Evolutionary conservation across 495 filamentous ascomycete species (phyloP).

Genomic region (Neurospora sp.): DNA sequence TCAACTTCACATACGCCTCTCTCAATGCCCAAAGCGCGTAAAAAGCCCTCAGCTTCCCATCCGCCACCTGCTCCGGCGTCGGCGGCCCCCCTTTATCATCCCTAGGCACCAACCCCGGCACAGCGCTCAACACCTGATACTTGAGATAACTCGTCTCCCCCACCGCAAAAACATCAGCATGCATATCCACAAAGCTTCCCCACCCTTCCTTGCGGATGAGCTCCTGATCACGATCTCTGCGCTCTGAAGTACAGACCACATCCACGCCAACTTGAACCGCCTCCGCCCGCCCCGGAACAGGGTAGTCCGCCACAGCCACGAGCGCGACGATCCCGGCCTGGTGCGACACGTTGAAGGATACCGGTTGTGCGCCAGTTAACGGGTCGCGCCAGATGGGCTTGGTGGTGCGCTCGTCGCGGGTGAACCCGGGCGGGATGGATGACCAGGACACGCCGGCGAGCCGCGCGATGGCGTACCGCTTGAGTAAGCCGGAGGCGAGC

Average conservation of each 20-base stretch:
- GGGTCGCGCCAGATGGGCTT: slow-evolving; percentile 48
- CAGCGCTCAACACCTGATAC: slow-evolving; percentile 15
- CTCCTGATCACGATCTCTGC: slow-evolving; percentile 41
- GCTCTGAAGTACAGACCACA: slow-evolving; percentile 67
- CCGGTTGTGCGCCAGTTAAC: slow-evolving; percentile 19
- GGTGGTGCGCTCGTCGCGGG: slow-evolving; percentile 44
- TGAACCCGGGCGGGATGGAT: slow-evolving; percentile 38
- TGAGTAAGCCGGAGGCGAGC: slow-evolving; percentile 68
- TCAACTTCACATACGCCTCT: slow-evolving; percentile 91
- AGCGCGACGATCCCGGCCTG: slow-evolving; percentile 68
- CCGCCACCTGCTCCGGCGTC: slow-evolving; percentile 14
- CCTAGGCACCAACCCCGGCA: slow-evolving; percentile 12
- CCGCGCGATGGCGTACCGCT: slow-evolving; percentile 61
- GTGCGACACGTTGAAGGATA: slow-evolving; percentile 85
- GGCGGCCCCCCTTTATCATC: not conserved
- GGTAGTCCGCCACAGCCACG: slow-evolving; percentile 31
- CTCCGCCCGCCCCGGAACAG: not conserved
- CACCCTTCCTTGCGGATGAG: slow-evolving; percentile 44
- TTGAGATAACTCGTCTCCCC: slow-evolving; percentile 31
- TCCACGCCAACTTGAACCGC: slow-evolving; percentile 51
- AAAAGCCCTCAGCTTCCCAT: slow-evolving; percentile 55
- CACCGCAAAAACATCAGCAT: slow-evolving; percentile 62
- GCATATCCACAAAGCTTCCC: slow-evolving; percentile 61
- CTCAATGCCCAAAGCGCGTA: slow-evolving; percentile 85
- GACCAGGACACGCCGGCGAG: slow-evolving; percentile 56